Conservation (phyloP, 2,329 filamentous ascomycete genomes). For the Xylaria sp. region DNA sequence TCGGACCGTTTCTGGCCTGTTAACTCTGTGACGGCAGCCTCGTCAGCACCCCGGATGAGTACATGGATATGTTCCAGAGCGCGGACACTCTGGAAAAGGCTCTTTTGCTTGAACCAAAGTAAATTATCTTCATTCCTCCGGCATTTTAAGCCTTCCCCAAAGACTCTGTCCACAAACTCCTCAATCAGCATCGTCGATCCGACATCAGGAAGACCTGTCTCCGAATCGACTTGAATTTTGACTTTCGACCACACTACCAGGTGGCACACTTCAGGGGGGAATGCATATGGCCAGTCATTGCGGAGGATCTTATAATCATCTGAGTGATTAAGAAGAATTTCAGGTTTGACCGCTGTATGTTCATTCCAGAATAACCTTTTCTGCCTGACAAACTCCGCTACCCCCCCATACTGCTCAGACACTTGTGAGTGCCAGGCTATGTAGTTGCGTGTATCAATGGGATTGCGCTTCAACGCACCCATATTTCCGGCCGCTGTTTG, state of each 20-base stretch:
- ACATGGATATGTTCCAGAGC: not conserved
- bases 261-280: not conserved
- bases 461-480: not conserved
- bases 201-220: not conserved
- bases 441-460: not conserved
- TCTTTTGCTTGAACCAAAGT: constrained; percentile 1
- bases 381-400: not conserved
- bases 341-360: not conserved
- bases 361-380: not conserved
- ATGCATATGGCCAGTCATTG: constrained; percentile 1
- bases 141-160: not conserved
- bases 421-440: not conserved
- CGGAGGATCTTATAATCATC: not conserved
- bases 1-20: not conserved
- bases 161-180: not conserved
- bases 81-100: not conserved
- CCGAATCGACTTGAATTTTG: not conserved
- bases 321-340: not conserved
- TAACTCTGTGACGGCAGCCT: not conserved
- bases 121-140: not conserved
- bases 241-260: not conserved
- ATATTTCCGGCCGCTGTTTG: not conserved
- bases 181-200: not conserved
- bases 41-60: not conserved
- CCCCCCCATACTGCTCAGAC: not conserved